Evolutionary conservation across 2,329 filamentous ascomycete genomes (phyloP), one percentile per base, ranked within the genome.

Genomic region (Sordariomycetes sp.): DNA sequence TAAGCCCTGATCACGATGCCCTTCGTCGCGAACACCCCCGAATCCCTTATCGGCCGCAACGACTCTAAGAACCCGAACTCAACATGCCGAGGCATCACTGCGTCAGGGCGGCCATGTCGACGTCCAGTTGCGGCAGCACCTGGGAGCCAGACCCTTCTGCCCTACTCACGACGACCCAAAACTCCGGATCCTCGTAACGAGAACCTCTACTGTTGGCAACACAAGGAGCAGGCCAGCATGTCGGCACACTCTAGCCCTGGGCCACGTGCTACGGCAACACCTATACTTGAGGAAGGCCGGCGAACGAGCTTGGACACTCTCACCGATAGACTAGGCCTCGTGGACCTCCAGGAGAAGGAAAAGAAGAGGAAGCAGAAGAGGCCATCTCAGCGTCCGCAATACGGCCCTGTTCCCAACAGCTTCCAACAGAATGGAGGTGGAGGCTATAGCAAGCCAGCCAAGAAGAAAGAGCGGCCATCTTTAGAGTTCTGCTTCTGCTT

Each of bases 151-250:
- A 37, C 19, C 35, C 9, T 28, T 34, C 25, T 24, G 34, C 34
- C 35, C 32, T 33, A 34, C 37, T 23, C 42, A 44, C 34, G 38
- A 20, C 42, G 48, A 3, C 35, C 33, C 9, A n/a, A 47, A 16
- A 45, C 40, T 6, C 59, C 64, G 35, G 69, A 76, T 39, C 68
- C 72, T 3, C 60, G 64, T 37, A 68, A 75, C 31, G 70, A 76
- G 40, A 66, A 61, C n/a, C 72, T 80, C 32, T 95, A 87, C 61
- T 96, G 90, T 66, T 94, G 85, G 82, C 87, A 95, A 55, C 92
- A 98, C 63, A 88, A 85, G 53, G 86, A 92, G 37, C 92, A 98
- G 57, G 86, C 86, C 36, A 51, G 54, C 44, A 48, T 55, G 37
- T 66, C 68, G 8, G 54, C 65, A 3, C 55, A 54, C 29, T 66